Evolutionary conservation across 371 early-diverging fungal species (phyloP).

Genomic region (Mucor velutinosus): DNA sequence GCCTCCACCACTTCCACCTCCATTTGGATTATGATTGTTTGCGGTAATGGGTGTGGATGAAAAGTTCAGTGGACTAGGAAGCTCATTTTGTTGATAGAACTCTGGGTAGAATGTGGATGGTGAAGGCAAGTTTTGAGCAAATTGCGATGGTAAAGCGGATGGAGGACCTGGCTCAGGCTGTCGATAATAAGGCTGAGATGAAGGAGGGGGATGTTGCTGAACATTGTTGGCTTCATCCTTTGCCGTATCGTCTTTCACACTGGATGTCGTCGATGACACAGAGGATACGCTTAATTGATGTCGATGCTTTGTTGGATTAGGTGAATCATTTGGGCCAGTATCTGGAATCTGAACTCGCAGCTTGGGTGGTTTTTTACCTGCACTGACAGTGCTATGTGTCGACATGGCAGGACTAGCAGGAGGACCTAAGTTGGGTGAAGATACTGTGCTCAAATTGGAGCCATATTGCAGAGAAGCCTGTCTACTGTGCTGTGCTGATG

Average conservation of each 20-base stretch:
- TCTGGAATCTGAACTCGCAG: slow-evolving; percentile 58
- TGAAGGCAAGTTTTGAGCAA: slow-evolving; percentile 77
- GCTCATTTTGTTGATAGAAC: slow-evolving; percentile 69
- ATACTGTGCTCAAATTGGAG: slow-evolving; percentile 6
- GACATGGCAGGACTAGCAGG: slow-evolving; percentile 33
- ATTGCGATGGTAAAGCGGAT: slow-evolving; percentile 70
- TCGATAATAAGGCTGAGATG: slow-evolving; percentile 15
- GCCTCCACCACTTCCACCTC: slow-evolving; percentile 13
- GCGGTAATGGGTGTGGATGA: slow-evolving; percentile 60
- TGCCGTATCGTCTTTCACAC: slow-evolving; percentile 11
- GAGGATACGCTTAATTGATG: slow-evolving; percentile 31
- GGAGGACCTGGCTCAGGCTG: slow-evolving; percentile 34
- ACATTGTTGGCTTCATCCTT: slow-evolving; percentile 1
- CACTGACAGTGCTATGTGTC: slow-evolving; percentile 25
- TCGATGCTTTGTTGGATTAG: slow-evolving; percentile 11
- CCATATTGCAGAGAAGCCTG: slow-evolving; percentile 21
- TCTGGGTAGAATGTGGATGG: slow-evolving; percentile 79
- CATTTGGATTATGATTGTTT: slow-evolving; percentile 13
- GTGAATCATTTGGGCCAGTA: slow-evolving; percentile 4
- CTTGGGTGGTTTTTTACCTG: slow-evolving; percentile 46
- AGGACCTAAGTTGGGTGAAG: slow-evolving; percentile 20
- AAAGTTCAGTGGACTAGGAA: slow-evolving; percentile 67
- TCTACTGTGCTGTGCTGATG: slow-evolving; percentile 17
- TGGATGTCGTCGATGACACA: slow-evolving; percentile 20
- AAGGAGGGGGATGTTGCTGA: background rate